phyloP scores from a whole-genome alignment of 169 alveolate genomes.

The Amoebophrya sp. region DNA sequence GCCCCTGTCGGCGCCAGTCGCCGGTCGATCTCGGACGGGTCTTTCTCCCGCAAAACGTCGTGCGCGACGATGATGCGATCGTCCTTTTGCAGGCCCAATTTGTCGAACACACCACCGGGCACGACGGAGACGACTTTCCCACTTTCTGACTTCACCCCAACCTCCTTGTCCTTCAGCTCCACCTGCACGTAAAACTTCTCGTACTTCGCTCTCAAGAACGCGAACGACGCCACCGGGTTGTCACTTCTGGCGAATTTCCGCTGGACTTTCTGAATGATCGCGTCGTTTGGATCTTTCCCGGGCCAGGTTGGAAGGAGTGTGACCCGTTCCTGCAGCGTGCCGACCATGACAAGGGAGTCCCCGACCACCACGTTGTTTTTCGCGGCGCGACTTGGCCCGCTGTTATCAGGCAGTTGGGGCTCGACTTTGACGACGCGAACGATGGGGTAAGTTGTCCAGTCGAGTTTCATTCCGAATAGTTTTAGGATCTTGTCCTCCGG shows the following conservation, averaged over 20 bases:
- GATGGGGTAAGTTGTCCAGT: neutral
- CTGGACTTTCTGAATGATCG: neutral
- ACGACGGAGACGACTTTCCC: neutral
- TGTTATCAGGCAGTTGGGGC: neutral
- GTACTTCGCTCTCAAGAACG: neutral
- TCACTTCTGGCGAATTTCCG: neutral
- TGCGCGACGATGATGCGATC: neutral
- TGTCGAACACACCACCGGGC: neutral
- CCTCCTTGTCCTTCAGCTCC: too few relatives aligned
- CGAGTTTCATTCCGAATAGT: neutral
- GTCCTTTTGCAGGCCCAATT: neutral
- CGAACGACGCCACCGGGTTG: neutral
- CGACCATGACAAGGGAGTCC: neutral
- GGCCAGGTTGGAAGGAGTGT: neutral
- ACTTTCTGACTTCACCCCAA: neutral
- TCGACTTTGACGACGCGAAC: neutral
- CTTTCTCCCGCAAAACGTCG: neutral
- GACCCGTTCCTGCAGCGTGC: slow-evolving; percentile 13
- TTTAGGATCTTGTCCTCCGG: neutral
- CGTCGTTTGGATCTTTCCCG: neutral
- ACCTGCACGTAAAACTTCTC: neutral
- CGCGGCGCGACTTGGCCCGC: neutral
- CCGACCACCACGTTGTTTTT: neutral
- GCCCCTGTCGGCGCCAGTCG: neutral
- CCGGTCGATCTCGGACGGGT: neutral